Percentiles rank a stretch among this genome's conserved stretches.
Evolutionary conservation across 768 basidiomycete genomes (phyloP).

Genomic region (Rhodotorula sphaerocarpa): DNA sequence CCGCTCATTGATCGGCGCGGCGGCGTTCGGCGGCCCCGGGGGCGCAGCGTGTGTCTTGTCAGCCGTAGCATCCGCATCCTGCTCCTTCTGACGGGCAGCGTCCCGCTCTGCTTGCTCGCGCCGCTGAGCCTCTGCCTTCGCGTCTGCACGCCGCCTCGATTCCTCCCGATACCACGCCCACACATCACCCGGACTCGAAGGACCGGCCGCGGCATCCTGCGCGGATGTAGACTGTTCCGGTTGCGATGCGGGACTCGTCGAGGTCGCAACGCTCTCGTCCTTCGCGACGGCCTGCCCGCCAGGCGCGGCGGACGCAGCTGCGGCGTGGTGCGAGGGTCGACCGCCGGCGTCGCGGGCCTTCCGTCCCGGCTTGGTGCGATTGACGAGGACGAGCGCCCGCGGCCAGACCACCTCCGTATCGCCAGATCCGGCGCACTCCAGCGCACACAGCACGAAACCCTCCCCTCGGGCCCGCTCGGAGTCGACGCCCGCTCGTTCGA

Average conservation of each 20-base stretch:
- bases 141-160: slow-evolving; percentile 4
- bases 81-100: slow-evolving; percentile 4
- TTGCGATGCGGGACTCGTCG: not conserved
- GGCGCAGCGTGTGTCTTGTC: not conserved
- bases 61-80: not conserved
- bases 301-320: too few relatives aligned
- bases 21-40: not conserved
- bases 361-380: not conserved
- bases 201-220: not conserved
- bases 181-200: not conserved
- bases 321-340: too few relatives aligned
- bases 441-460: slow-evolving; percentile 16
- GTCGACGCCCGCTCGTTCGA: not conserved
- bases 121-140: not conserved
- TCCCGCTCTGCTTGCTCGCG: not conserved
- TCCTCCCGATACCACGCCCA: slow-evolving; percentile 28
- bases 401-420: slow-evolving; percentile 26
- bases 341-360: not conserved
- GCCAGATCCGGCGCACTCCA: slow-evolving; percentile 1
- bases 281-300: not conserved
- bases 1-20: slow-evolving; percentile 31
- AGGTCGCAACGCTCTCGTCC: not conserved
- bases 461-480: not conserved
- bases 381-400: slow-evolving; percentile 8
- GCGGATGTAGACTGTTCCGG: not conserved